phyloP scores from a whole-genome alignment of 1,284 basidiomycete species.

The Pterulicium gracile region DNA sequence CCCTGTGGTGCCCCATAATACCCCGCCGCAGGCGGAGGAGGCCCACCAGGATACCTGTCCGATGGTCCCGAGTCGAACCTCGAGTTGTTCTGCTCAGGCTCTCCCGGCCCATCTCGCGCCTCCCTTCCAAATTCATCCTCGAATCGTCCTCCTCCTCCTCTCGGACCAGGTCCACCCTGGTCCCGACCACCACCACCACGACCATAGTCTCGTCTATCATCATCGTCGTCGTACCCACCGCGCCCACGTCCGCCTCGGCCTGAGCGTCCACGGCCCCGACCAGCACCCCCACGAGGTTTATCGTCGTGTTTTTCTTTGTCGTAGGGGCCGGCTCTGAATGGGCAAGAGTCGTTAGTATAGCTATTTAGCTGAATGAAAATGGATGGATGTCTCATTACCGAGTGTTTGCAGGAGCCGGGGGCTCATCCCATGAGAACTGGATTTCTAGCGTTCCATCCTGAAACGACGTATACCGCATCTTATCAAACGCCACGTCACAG shows the following conservation, averaged over 20 bases:
- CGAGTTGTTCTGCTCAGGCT: constrained; percentile 11
- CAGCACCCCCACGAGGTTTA: constrained; percentile 39
- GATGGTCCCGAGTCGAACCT: constrained; percentile 21
- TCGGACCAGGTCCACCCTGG: constrained; percentile 23
- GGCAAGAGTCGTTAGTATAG: constrained; percentile 18
- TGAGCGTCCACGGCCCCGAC: constrained; percentile 19
- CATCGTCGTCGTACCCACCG: constrained; percentile 24
- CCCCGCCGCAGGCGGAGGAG: constrained; percentile 16
- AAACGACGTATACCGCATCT: constrained; percentile 65
- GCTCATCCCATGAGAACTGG: constrained; percentile 75
- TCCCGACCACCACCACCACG: constrained; percentile 33
- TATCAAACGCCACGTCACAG: constrained; percentile 71
- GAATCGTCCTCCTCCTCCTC: constrained; percentile 1
- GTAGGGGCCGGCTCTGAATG: too few species aligned
- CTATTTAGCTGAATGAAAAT: constrained; percentile 11
- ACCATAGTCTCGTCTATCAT: constrained; percentile 35
- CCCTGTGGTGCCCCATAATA: constrained; percentile 22
- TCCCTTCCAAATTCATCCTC: background rate
- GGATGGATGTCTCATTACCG: constrained; percentile 19
- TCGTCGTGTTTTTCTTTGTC: too few species aligned
- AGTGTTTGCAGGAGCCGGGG: constrained; percentile 22
- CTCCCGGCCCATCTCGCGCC: background rate
- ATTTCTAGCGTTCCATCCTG: constrained; percentile 86
- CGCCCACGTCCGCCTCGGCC: constrained; percentile 18
- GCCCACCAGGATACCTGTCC: constrained; percentile 19